Conservation (phyloP, 805 yeast genomes). For the Candida cerambycidarum region DNA sequence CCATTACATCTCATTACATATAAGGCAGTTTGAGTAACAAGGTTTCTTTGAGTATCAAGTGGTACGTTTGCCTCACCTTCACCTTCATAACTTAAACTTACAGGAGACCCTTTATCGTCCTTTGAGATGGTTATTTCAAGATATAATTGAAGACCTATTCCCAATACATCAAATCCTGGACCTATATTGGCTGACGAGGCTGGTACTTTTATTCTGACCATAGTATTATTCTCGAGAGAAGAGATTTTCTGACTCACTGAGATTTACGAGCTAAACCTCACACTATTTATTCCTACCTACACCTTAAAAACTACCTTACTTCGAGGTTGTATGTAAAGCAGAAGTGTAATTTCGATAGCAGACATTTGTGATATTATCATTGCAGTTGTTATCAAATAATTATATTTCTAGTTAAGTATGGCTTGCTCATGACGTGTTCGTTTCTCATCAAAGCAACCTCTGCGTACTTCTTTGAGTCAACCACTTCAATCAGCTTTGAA, state of each 20-base stretch:
- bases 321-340: too few relatives aligned
- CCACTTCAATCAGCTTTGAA: too few relatives aligned
- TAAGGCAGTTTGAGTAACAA: slow-evolving; percentile 90
- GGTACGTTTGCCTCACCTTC: slow-evolving; percentile 87
- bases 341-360: too few relatives aligned
- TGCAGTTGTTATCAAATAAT: too few relatives aligned
- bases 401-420: background rate
- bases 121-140: slow-evolving; percentile 68
- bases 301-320: too few relatives aligned
- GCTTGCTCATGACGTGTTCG: background rate
- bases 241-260: slow-evolving; percentile 6
- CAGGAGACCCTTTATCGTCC: slow-evolving; percentile 56
- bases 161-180: slow-evolving; percentile 96
- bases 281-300: too few relatives aligned
- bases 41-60: slow-evolving; percentile 68
- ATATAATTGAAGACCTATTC: slow-evolving; percentile 79
- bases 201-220: slow-evolving; percentile 63
- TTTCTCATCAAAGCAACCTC: too few relatives aligned
- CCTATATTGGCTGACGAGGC: slow-evolving; percentile 98
- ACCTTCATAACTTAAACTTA: slow-evolving; percentile 67
- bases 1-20: slow-evolving; percentile 87
- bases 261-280: slow-evolving; percentile 5
- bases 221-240: slow-evolving; percentile 3
- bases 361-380: too few relatives aligned
- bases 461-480: too few relatives aligned